Evolutionary conservation across 345 rosid species (phyloP), one percentile per base, ranked within the genome.

Genomic region (Diplotaxis tenuifolia): DNA sequence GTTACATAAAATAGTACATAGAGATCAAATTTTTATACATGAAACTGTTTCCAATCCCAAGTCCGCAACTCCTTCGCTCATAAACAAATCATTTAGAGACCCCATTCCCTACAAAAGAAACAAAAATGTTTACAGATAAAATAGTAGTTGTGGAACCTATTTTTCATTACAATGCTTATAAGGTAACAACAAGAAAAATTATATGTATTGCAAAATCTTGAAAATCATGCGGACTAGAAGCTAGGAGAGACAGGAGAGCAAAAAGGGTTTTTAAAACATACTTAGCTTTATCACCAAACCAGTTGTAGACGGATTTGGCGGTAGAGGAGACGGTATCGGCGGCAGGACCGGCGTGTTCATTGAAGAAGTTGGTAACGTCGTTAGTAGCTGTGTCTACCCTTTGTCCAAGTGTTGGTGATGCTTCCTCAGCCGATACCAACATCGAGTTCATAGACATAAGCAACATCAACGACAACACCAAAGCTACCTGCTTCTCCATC

Each of bases 401-500:
- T 38, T 75, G 74, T 28, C 79, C 79, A 31, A 75, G 23, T 12
- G 79, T 68, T 75, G 79, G 79, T 53, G 29, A 42, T n/a, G 65
- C 4, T 68, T 68, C 79, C 69, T 75, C 74, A 16, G 79, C 74
- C 0, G 69, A 61, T 15, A 53, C 79, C 56, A 54, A 61, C 11
- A 25, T 21, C 12, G 58, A 60, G 5, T 29, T 59, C 22, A 59
- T 59, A 15, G 40, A 67, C 38, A 56, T 15, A 54, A 75, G 28
- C 65, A 75, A 12, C 79, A 75, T 75, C 52, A 75, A 9, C 0
- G 79, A 61, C 79, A 75, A 29, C 65, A 75, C 74, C 74, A 75
- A 68, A 38, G 59, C 79, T 29, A 62, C 74, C 70, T 75, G 68
- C 59, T 60, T 75, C 79, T 40, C 74, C 79, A 75, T 75, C 59